Evolutionary conservation across 352 stramenopile genomes (phyloP), one percentile per base, ranked within the genome.

Genomic region (Phytopythium vexans): DNA sequence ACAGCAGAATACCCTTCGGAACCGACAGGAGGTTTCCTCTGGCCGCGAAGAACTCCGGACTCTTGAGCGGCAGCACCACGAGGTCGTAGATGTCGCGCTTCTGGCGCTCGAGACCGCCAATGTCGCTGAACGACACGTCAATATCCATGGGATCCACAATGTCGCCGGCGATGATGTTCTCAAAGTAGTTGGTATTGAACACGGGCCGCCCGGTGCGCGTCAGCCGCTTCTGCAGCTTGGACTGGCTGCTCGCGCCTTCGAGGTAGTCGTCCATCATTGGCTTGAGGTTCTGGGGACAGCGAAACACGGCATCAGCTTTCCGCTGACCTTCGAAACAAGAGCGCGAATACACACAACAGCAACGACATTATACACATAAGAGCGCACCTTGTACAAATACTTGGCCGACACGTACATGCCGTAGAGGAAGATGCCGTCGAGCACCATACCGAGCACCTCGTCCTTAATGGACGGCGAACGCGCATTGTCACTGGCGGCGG

Each of bases 51-150:
- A 98, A 86, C 66, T 98, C 87, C 8, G 95, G 94, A 37, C 81
- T 82, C 51, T 97, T 74, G 34, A 98, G 77, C 33, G 86, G 88
- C 36, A 98, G 72, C 75, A 99, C 89, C 5, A 98, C 92, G 32
- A 98, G 74, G 59, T 99, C 94, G 62, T 97, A 89, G 56, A 99
- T 95, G 69, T 99, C 95, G 47, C 89, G 78, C 70, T 98, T 98
- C 58, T 98, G 92, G 14, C 92, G 74, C 66, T 98, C 91, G n/a
- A 99, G 75, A 0, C 96, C 96, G 31, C 95, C 96, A 62, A 99
- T 98, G 66, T 98, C 93, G n/a, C 77, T 72, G 76, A 99, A 99
- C 15, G 72, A 77, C 14, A 94, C 84, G 52, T 86, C 69, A 34
- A 99, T 92, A 62, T 98, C 89, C 41, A 89, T 65, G 14, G 94